Evolutionary conservation across 1,139 yeast species (phyloP), one percentile per base, ranked within the genome.

Genomic region (Yamadazyma songkhlaensis): DNA sequence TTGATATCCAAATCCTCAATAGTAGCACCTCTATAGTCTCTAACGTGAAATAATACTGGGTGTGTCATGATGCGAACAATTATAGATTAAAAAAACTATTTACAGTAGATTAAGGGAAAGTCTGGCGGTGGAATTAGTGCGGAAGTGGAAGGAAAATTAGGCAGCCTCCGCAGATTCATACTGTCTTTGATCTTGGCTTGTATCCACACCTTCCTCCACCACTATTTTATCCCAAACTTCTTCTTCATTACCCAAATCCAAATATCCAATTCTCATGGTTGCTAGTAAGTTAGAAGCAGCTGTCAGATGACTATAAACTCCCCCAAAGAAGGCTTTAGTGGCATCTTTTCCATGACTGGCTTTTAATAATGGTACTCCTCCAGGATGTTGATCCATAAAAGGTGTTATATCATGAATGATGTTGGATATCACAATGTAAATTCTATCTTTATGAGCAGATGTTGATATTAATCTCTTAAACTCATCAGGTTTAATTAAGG

Each of bases 161-260:
- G 77, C 77, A 6, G 77, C 77, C 44, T 70, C 77, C 0, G 77
- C 77, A 25, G 73, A 63, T 17, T 59, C 53, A 41, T 64, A 62
- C 34, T 51, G 54, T 9, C 26, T 28, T 14, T 31, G 28, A 14
- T 31, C 54, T 45, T 15, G 57, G 51, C 8, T 53, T 57, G 23
- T 27, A 24, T 46, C 50, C 5, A 59, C 57, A 6, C 71, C 67
- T 45, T 69, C 74, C 46, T 71, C 76, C 20, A 54, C 51, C 3
- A 60, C 74, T 6, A 68, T 73, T 33, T 74, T 50, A 44, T 74
- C 74, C 97, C 96, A 89, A 13, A 86, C 87, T 49, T 86, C 86
- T 44, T 81, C 86, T 48, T 86, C 90, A 49, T 85, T 76, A 4
- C 89, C 87, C n/a, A 87, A 85, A 47, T 89, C 86, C 31, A 81